phyloP scores from a whole-genome alignment of 495 filamentous ascomycete genomes.

The Penicillium parvum region DNA sequence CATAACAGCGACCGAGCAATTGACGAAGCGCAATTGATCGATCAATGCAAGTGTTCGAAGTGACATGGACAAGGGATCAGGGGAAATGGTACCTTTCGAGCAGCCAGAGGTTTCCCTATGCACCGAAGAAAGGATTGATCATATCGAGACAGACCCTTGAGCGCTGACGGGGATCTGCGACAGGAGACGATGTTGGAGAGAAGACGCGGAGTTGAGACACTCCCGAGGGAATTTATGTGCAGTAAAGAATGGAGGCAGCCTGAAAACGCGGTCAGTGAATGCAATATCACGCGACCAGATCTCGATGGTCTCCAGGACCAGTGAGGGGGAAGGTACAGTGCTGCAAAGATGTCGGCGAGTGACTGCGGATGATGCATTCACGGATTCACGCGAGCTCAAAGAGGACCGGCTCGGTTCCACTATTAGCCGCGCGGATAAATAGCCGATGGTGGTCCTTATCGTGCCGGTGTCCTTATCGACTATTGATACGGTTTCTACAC shows the following conservation, averaged over 20 bases:
- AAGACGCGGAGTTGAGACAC: neutral
- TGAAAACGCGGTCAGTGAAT: neutral
- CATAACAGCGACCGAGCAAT: neutral
- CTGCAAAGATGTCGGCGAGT: neutral
- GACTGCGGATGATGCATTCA: slow-evolving; percentile 5
- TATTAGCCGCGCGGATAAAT: slow-evolving; percentile 13
- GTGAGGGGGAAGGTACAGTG: neutral
- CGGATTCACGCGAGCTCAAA: slow-evolving; percentile 12
- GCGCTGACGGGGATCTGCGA: neutral
- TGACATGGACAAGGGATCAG: neutral
- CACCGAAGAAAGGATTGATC: neutral
- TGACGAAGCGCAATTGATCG: neutral
- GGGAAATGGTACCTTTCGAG: neutral
- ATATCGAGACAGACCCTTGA: neutral
- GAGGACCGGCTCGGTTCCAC: slow-evolving; percentile 9
- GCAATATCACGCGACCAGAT: neutral
- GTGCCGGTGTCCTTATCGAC: too few species aligned
- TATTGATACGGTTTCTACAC: too few species aligned
- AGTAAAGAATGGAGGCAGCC: neutral
- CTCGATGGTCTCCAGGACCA: neutral
- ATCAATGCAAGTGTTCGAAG: neutral
- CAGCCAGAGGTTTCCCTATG: neutral
- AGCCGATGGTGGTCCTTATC: too few species aligned
- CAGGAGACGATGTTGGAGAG: neutral
- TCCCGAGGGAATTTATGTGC: neutral